Conservation (phyloP, 163 green algal genomes). For the Volvox carteri region DNA sequence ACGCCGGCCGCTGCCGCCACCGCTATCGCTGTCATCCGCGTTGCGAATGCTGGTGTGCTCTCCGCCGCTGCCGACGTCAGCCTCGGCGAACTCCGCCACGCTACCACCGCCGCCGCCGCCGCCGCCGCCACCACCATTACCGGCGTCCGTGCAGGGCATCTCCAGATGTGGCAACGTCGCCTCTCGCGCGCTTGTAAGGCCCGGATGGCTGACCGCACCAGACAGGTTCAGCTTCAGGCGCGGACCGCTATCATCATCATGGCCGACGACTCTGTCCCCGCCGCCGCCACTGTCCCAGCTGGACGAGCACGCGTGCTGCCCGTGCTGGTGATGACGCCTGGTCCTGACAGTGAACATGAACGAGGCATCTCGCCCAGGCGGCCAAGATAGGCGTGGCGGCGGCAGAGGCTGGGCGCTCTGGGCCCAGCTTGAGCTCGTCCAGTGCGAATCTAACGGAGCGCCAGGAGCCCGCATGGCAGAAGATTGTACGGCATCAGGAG, state of each 20-base stretch:
- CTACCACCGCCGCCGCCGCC: not conserved
- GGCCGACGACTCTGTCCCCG: not conserved
- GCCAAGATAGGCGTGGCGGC: not conserved
- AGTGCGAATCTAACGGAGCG: not conserved
- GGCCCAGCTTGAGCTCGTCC: not conserved
- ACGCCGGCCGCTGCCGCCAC: not conserved
- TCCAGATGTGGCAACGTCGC: not conserved
- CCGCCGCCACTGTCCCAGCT: not conserved
- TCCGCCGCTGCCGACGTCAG: too few species aligned
- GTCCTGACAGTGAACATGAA: not conserved
- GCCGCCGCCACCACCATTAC: not conserved
- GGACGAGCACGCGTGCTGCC: too few species aligned
- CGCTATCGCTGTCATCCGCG: not conserved
- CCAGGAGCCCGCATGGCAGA: not conserved
- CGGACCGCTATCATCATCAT: not conserved
- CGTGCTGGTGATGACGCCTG: too few species aligned
- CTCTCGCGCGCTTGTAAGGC: not conserved
- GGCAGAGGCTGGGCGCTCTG: not conserved
- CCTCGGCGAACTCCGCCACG: too few species aligned
- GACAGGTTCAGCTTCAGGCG: not conserved
- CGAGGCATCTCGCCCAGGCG: not conserved
- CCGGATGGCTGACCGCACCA: not conserved
- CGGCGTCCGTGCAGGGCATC: not conserved
- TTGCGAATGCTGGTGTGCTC: not conserved
- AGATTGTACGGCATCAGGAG: not conserved